These are phyloP conservation scores for Mariannaea sp. DNA, from an alignment of 2,329 filamentous ascomycete species.

Conservation along the genomic window DNA sequence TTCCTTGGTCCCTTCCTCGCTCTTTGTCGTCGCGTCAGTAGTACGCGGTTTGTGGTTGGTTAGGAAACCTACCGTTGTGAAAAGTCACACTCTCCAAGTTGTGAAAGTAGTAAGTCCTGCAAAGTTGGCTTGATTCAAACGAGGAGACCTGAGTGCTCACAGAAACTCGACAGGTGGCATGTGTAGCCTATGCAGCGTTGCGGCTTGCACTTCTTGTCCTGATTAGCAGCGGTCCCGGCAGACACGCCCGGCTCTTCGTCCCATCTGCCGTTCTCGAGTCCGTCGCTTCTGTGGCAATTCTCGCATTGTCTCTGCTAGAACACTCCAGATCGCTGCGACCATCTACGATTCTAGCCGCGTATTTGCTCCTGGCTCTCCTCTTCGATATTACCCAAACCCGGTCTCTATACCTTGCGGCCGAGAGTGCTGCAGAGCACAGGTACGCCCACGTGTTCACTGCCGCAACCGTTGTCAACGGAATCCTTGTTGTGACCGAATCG, in stretches of 20 bases:
- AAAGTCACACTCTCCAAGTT: not conserved
- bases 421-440: constrained; percentile 18
- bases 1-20: constrained; percentile 43
- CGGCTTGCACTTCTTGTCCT: not conserved
- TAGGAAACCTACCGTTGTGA: not conserved
- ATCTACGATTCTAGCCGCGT: constrained; percentile 26
- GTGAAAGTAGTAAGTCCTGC: constrained; percentile 3
- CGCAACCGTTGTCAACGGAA: constrained; percentile 12
- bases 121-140: too few species aligned
- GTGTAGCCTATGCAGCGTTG: not conserved
- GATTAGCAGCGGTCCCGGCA: not conserved
- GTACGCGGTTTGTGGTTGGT: constrained; percentile 1
- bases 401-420: constrained; percentile 6
- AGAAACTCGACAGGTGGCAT: too few species aligned
- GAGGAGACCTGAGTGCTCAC: too few species aligned
- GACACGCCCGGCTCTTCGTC: not conserved
- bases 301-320: constrained; percentile 22
- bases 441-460: constrained; percentile 19
- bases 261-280: not conserved
- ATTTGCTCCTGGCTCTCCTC: constrained; percentile 20
- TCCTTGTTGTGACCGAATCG: constrained; percentile 5
- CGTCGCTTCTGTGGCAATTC: not conserved
- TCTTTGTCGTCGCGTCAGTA: constrained; percentile 39
- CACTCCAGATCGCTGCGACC: constrained; percentile 28
- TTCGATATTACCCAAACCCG: constrained; percentile 22